Percentiles rank a stretch among this genome's conserved stretches.
phyloP scores from a whole-genome alignment of 192 early-diverging fungal species.

The Phycomyces nitens region DNA sequence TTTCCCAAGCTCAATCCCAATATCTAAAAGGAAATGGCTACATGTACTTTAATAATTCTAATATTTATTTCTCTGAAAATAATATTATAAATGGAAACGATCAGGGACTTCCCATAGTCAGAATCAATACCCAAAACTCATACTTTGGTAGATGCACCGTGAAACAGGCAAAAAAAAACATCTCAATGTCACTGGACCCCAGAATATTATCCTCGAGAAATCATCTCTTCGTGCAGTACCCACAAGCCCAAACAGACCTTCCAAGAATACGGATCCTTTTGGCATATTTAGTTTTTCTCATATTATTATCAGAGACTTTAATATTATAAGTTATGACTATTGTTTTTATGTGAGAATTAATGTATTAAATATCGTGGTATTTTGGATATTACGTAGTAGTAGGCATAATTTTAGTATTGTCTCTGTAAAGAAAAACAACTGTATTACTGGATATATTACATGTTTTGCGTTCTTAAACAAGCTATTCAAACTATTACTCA shows the following conservation, averaged over 20 bases:
- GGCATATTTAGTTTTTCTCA: conserved; percentile 29
- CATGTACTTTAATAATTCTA: conserved; percentile 7
- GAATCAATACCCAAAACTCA: conserved; percentile 10
- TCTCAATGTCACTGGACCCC: conserved; percentile 5
- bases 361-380: no score
- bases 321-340: no score
- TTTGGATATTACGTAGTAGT: no score
- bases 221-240: conserved; percentile 13
- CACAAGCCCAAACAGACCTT: conserved; percentile 15
- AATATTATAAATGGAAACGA: conserved; percentile 17
- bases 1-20: conserved; percentile 1
- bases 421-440: no score
- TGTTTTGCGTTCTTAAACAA: no score
- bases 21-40: conserved; percentile 11
- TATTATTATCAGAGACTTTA: no score
- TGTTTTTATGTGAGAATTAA: no score
- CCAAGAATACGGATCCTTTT: conserved; percentile 46
- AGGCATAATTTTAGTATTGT: no score
- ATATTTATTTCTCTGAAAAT: conserved; percentile 7
- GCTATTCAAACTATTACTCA: no score
- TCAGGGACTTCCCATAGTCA: conserved; percentile 11
- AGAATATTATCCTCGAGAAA: conserved; percentile 7
- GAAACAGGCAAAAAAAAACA: conserved; percentile 14
- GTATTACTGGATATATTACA: no score
- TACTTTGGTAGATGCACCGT: conserved; percentile 16